A percentile compares a stretch with the other conserved stretches of the same genome.
Evolutionary conservation across 768 basidiomycete genomes (phyloP).

Genomic region (Pleurotus giganteus): DNA sequence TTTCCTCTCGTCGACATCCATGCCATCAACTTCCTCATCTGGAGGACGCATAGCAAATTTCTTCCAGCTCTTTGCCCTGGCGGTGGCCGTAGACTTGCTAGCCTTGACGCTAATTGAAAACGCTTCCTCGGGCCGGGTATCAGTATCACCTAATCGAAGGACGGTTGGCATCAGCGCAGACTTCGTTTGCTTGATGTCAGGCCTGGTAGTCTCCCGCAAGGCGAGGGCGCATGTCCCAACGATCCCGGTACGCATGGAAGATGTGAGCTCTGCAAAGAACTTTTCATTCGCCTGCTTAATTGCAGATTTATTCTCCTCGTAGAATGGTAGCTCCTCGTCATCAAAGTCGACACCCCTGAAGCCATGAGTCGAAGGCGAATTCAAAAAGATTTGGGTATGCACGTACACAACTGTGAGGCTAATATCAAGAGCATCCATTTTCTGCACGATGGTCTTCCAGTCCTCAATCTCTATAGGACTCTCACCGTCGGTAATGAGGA

Average conservation of each 20-base stretch:
- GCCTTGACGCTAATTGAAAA: slow-evolving; percentile 72
- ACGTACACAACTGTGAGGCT: slow-evolving; percentile 70
- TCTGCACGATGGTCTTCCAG: slow-evolving; percentile 66
- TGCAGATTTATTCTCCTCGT: slow-evolving; percentile 64
- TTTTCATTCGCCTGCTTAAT: slow-evolving; percentile 77
- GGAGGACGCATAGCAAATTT: slow-evolving; percentile 54
- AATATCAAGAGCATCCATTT: slow-evolving; percentile 61
- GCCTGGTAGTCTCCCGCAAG: slow-evolving; percentile 55
- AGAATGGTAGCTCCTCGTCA: slow-evolving; percentile 61
- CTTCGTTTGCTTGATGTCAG: slow-evolving; percentile 66
- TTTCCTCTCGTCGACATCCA: slow-evolving; percentile 30
- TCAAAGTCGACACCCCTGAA: slow-evolving; percentile 86
- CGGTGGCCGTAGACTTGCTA: slow-evolving; percentile 76
- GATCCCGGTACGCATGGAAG: slow-evolving; percentile 44
- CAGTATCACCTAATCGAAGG: slow-evolving; percentile 77
- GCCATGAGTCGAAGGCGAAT: slow-evolving; percentile 2
- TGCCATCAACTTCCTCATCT: slow-evolving; percentile 31
- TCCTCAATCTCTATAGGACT: slow-evolving; percentile 69
- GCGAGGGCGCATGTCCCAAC: slow-evolving; percentile 67
- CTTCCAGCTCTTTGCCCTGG: slow-evolving; percentile 75
- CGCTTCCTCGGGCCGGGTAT: slow-evolving; percentile 63
- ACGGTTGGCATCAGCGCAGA: slow-evolving; percentile 63
- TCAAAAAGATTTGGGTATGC: neutral
- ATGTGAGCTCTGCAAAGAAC: slow-evolving; percentile 56
- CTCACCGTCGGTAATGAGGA: slow-evolving; percentile 85